These are phyloP conservation scores for Herpetomonas samuelpessoai DNA, from an alignment of 208 protist species.

Conservation along the genomic window DNA sequence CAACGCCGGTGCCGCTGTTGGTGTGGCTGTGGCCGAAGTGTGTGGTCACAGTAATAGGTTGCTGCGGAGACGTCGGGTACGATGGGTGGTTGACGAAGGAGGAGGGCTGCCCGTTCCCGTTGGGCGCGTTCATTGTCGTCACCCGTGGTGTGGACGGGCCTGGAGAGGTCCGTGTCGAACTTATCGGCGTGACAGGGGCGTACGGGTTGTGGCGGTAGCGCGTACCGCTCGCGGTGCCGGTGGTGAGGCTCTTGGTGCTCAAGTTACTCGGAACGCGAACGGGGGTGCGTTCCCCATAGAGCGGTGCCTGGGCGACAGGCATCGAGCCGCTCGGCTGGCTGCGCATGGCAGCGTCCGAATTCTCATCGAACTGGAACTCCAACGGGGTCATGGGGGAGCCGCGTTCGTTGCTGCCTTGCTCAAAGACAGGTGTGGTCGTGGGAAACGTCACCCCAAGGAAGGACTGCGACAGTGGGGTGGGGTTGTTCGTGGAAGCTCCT, in stretches of 20 bases:
- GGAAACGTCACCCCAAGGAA: constrained; percentile 15
- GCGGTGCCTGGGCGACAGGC: background rate
- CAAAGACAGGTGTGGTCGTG: constrained; percentile 7
- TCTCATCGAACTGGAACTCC: constrained; percentile 13
- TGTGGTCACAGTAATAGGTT: background rate
- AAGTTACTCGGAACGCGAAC: constrained; percentile 10
- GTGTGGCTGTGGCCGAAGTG: background rate
- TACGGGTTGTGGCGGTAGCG: constrained; percentile 29
- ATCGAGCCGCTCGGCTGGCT: background rate
- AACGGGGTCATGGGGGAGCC: constrained; percentile 7
- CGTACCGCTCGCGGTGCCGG: constrained; percentile 3
- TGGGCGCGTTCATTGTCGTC: background rate
- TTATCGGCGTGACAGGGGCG: constrained; percentile 22
- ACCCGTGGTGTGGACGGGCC: background rate
- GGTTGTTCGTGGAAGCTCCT: background rate
- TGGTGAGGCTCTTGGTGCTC: background rate
- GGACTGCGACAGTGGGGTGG: constrained; percentile 10
- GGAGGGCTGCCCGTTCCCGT: too few relatives aligned
- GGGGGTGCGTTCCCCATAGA: constrained; percentile 3
- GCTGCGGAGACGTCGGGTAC: background rate
- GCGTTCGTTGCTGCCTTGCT: constrained; percentile 8
- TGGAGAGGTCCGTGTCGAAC: background rate
- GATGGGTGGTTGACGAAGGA: background rate
- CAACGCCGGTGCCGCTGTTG: background rate
- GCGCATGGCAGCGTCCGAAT: background rate